Base-by-base conservation (phyloP, 192 early-diverging fungal genomes). In the Phlyctochytrium arcticum region DNA sequence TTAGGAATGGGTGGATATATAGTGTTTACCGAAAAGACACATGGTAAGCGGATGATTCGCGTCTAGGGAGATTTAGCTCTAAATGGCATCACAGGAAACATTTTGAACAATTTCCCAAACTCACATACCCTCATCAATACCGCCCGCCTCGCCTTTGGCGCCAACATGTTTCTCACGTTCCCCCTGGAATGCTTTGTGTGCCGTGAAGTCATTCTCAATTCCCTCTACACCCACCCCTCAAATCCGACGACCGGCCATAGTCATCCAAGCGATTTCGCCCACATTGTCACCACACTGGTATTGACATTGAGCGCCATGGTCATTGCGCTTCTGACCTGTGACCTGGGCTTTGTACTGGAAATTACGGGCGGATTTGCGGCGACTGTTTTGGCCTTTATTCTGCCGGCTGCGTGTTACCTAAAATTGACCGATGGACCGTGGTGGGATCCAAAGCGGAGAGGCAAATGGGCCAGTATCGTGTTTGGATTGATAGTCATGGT, bases 131-230 rank as follows among this genome's bases (percentile, higher is more conserved):
- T 92, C 27, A 95, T 95, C 72, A 95, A 93, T 73, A 74, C 91
- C 59, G 89, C 93, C 26, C 84, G 94, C 8, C 79, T 93, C 46
- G 82, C 82, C 30, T 95, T 96, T 72, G 94, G 88, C 4, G 79
- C 93, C 27, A 95, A 96, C 80, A 96, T 96, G 94, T 93, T 96
- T 54, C 88, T 93, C 6, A 95, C 94, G 26, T 85, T 92, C 39
- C 94, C 94, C 3, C 79, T 94, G 70, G 94, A 96, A 58, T 80
- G 85, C 5, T 91, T 96, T 75, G 93, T 96, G 31, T 91, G 90
- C 50, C 84, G 93, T 33, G 91, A 93, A 76, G 89, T 86, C 8
- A 55, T 53, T 23, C 62, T 12, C 36, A 49, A 61, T 30, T 69
- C 54, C 59, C 6, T 60, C 10, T 66, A 48, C 21, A 54, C 54